Conservation (phyloP, 75 land plant species). For the Pinus albicaulis region DNA sequence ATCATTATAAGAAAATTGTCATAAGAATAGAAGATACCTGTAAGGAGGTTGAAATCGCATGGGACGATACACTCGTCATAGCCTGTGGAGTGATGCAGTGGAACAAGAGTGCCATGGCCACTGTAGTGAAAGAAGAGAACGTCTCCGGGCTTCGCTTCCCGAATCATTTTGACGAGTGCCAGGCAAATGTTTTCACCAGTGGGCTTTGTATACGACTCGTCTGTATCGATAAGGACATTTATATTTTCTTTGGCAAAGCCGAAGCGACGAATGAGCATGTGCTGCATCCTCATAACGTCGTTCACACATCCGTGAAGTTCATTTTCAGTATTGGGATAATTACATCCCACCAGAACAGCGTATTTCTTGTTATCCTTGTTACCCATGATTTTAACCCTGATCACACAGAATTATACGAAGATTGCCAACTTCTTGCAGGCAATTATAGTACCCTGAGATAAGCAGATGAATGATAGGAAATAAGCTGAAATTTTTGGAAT, state of each 20-base stretch:
- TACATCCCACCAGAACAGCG: constrained; percentile 74
- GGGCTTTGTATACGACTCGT: constrained; percentile 33
- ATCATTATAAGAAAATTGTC: no score
- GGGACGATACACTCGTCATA: constrained; percentile 85
- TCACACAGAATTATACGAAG: no score
- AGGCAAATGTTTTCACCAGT: constrained; percentile 67
- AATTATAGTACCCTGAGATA: no score
- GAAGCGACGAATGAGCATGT: constrained; percentile 32
- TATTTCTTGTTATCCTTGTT: background rate
- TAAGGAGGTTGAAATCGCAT: constrained; percentile 79
- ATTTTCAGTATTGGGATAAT: constrained; percentile 52
- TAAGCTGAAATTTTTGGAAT: no score
- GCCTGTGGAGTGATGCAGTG: constrained; percentile 14
- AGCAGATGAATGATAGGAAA: no score
- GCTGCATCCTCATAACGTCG: constrained; percentile 62
- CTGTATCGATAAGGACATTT: constrained; percentile 56
- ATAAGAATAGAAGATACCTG: constrained; percentile 20
- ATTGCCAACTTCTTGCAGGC: no score
- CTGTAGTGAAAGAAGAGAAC: constrained; percentile 82
- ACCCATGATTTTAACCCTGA: no score
- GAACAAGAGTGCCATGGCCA: constrained; percentile 75
- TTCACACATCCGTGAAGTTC: constrained; percentile 86
- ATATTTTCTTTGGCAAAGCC: constrained; percentile 52
- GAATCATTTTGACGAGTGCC: constrained; percentile 40
- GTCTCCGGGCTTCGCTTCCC: constrained; percentile 48